Evolutionary conservation across 225 moss, liverwort and hornwort species (phyloP).

Genomic region (Polytrichum commune): DNA sequence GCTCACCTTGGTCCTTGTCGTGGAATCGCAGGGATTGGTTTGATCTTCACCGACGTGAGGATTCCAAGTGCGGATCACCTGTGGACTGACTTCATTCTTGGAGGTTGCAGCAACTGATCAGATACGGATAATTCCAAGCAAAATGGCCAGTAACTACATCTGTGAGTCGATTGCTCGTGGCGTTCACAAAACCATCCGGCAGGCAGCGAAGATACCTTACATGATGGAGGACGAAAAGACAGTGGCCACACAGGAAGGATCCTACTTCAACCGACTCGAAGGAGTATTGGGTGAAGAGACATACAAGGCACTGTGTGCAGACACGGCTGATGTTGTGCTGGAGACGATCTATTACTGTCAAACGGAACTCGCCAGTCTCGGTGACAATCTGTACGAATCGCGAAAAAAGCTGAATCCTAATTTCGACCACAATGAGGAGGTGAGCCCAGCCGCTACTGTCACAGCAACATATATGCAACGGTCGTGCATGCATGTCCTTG

Average conservation of each 20-base stretch:
- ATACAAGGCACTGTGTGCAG: background rate
- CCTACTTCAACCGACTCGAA: background rate
- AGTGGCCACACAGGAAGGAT: background rate
- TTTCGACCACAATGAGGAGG: slow-evolving; percentile 2
- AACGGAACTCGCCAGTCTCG: background rate
- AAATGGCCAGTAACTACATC: too few species aligned
- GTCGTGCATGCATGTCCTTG: too few species aligned
- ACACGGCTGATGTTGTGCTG: background rate
- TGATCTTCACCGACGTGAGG: too few species aligned
- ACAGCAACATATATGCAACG: too few species aligned
- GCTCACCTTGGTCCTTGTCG: too few species aligned
- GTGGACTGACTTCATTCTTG: too few species aligned
- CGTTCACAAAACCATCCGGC: background rate
- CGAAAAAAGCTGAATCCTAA: background rate
- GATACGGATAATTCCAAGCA: too few species aligned
- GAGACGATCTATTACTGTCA: slow-evolving; percentile 10
- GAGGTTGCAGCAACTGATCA: too few species aligned
- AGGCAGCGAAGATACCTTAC: background rate
- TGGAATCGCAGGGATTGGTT: too few species aligned
- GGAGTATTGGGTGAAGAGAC: background rate
- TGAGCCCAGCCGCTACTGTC: background rate
- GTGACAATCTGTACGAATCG: background rate
- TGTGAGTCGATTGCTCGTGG: background rate
- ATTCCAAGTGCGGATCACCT: too few species aligned
- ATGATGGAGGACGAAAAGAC: background rate